These are phyloP conservation scores for Globisporangium nunn DNA, from an alignment of 352 stramenopile species.

Conservation along the genomic window DNA sequence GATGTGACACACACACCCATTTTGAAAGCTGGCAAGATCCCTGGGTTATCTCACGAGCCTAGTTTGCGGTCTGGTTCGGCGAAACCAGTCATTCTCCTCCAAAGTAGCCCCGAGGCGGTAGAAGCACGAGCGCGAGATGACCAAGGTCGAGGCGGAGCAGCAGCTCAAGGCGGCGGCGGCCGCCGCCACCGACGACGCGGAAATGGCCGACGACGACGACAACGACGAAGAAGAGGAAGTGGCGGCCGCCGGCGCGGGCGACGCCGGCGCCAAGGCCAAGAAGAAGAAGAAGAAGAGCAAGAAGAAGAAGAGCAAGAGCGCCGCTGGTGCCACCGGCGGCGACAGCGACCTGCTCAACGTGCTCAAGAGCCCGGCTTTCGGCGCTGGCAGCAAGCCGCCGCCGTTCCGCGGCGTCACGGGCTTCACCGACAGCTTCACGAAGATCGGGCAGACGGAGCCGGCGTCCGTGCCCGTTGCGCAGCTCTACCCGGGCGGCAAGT, in stretches of 20 bases:
- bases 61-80: too few species aligned
- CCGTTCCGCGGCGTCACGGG: conserved; percentile 45
- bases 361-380: not conserved
- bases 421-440: conserved; percentile 89
- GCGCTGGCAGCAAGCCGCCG: conserved; percentile 23
- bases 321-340: conserved; percentile 1
- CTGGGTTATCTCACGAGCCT: too few species aligned
- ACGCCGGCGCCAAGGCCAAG: conserved; percentile 13
- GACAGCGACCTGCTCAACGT: conserved; percentile 1
- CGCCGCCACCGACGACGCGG: not conserved
- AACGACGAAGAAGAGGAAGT: conserved; percentile 10
- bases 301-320: conserved; percentile 24
- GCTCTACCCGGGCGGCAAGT: conserved; percentile 37
- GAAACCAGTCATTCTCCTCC: not conserved
- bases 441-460: conserved; percentile 89
- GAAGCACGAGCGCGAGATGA: not conserved
- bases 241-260: not conserved
- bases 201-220: conserved; percentile 8
- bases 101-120: too few species aligned
- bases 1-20: not conserved
- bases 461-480: conserved; percentile 80
- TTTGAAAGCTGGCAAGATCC: not conserved
- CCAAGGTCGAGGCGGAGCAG: conserved; percentile 6
- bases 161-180: not conserved
- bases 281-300: conserved; percentile 38